A percentile compares a stretch with the other conserved stretches of the same genome.
phyloP scores from a whole-genome alignment of 768 basidiomycete genomes.

The Mycena crocata region DNA sequence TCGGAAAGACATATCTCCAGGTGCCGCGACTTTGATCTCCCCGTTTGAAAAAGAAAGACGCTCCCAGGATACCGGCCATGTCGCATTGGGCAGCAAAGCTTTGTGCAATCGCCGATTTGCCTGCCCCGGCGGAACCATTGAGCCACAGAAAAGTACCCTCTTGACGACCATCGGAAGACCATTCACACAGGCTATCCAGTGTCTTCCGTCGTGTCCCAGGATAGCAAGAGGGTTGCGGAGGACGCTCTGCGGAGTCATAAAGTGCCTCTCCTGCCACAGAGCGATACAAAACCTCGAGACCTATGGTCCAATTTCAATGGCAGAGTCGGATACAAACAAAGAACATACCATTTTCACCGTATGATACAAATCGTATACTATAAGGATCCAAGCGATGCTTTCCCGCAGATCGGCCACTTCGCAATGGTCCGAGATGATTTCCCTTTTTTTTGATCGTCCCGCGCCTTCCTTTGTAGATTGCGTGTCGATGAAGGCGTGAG shows the following conservation, averaged over 20 bases:
- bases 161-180: background rate
- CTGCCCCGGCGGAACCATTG: constrained; percentile 36
- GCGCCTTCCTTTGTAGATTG: too few relatives aligned
- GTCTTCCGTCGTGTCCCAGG: constrained; percentile 4
- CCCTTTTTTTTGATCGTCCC: too few relatives aligned
- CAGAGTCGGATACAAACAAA: background rate
- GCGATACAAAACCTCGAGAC: constrained; percentile 43
- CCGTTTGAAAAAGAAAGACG: constrained; percentile 49
- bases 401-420: too few relatives aligned
- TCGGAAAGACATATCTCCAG: constrained; percentile 40
- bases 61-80: constrained; percentile 35
- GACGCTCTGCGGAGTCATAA: constrained; percentile 10
- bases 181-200: background rate
- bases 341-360: constrained; percentile 3
- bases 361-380: too few relatives aligned
- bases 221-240: constrained; percentile 10
- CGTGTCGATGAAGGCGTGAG: background rate
- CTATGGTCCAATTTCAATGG: background rate
- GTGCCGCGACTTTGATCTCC: constrained; percentile 37
- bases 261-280: background rate
- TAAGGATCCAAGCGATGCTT: too few relatives aligned
- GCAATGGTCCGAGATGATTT: too few relatives aligned
- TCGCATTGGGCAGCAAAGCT: constrained; percentile 30
- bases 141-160: constrained; percentile 31
- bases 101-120: constrained; percentile 38